Evolutionary conservation across 2,329 filamentous ascomycete genomes (phyloP).

Genomic region (Aspergillus brasiliensis): DNA sequence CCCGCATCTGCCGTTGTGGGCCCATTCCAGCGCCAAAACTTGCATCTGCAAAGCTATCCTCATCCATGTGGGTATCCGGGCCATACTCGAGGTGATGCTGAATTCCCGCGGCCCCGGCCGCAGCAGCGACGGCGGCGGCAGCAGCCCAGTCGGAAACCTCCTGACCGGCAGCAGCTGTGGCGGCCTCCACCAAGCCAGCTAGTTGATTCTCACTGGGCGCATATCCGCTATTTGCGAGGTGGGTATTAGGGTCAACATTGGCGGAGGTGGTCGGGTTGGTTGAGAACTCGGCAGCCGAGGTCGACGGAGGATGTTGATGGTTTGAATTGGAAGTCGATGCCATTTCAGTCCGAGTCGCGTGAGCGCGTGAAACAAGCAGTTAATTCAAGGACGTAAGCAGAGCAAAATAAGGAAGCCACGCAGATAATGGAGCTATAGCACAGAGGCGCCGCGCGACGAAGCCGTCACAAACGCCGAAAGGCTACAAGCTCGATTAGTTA

Average conservation of each 20-base stretch:
- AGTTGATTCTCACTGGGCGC: slow-evolving; percentile 46
- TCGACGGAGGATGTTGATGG: slow-evolving; percentile 32
- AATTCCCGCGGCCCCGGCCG: slow-evolving; percentile 48
- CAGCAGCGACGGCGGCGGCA: slow-evolving; percentile 50
- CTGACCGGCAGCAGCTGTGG: slow-evolving; percentile 47
- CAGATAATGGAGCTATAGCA: background rate
- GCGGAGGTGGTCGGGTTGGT: slow-evolving; percentile 27
- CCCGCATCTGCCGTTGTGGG: slow-evolving; percentile 29
- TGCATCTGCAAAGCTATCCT: slow-evolving; percentile 42
- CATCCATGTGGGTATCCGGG: slow-evolving; percentile 42
- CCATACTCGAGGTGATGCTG: slow-evolving; percentile 46
- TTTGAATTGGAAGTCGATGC: slow-evolving; percentile 31
- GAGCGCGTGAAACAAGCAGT: background rate
- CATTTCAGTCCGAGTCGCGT: slow-evolving; percentile 22
- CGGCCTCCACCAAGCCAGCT: slow-evolving; percentile 49
- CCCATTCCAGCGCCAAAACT: slow-evolving; percentile 33
- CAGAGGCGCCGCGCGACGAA: background rate
- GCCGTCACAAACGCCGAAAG: background rate
- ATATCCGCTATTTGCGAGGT: slow-evolving; percentile 32
- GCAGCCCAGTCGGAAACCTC: slow-evolving; percentile 45
- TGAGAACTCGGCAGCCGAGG: slow-evolving; percentile 32
- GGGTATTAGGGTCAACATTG: slow-evolving; percentile 35
- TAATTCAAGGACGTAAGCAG: background rate
- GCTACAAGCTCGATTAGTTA: background rate
- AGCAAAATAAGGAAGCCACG: background rate